Percentiles rank a stretch among this genome's conserved stretches.
These are phyloP conservation scores for Porphyrellus cyaneotinctus DNA, from an alignment of 768 basidiomycete species.

Conservation along the genomic window DNA sequence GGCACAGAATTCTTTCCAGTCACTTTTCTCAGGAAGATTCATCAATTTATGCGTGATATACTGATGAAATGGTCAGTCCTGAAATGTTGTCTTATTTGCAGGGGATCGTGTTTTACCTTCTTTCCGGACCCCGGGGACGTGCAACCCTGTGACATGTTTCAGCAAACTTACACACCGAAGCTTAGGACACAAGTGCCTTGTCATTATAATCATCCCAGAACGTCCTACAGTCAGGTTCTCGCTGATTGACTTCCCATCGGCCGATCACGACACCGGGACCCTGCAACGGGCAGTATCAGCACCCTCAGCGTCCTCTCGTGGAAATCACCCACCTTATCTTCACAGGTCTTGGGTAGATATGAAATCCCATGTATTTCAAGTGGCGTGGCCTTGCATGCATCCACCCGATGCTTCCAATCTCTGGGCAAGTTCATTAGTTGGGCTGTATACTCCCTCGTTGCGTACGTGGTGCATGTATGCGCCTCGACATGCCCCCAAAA, in stretches of 20 bases:
- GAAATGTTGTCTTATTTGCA: background rate
- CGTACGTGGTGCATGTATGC: conserved; percentile 26
- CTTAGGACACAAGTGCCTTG: too few relatives aligned
- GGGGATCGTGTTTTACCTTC: conserved; percentile 9
- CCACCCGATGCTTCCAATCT: conserved; percentile 14
- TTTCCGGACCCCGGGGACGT: conserved; percentile 19
- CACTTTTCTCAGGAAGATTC: conserved; percentile 20
- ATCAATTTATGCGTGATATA: conserved; percentile 24
- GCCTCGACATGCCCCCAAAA: conserved; percentile 18
- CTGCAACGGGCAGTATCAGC: background rate
- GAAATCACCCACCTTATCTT: conserved; percentile 17
- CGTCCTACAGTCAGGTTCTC: conserved; percentile 27
- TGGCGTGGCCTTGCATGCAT: too few relatives aligned
- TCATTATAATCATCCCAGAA: conserved; percentile 25
- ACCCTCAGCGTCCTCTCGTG: too few relatives aligned
- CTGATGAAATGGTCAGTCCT: conserved; percentile 14
- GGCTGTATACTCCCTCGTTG: conserved; percentile 29
- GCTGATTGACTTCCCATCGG: conserved; percentile 24
- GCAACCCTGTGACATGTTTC: conserved; percentile 19
- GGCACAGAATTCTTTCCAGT: conserved; percentile 35
- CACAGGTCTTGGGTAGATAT: conserved; percentile 17
- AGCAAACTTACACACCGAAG: background rate
- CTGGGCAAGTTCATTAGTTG: conserved; percentile 27
- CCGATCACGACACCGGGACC: conserved; percentile 22
- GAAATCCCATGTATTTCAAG: conserved; percentile 22